Base-by-base conservation (phyloP, 1,284 basidiomycete species). In the Pulchroboletus neoregius region DNA sequence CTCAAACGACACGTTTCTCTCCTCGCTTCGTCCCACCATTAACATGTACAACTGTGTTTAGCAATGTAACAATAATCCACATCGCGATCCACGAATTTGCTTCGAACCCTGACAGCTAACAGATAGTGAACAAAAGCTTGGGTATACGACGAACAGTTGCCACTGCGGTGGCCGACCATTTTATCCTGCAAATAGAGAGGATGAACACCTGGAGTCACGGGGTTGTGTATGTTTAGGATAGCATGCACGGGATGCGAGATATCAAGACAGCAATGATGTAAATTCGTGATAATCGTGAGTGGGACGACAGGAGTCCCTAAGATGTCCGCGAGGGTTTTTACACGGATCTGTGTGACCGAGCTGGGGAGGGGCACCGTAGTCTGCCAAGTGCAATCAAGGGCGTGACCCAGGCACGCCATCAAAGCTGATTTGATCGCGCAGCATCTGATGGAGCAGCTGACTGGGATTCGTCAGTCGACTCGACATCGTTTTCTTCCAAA, bases 201-300 rank as follows among this genome's bases (percentile, higher is more conserved):
- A 43, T 34, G 49, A 33, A 45, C 39, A 42, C 22, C 22, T 37
- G 22, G 45, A 2, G 37, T 26, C 38, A 31, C 33, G 40, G 24
- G 27, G 2, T 18, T 42, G 20, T 20, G 28, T 32, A 36, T 5
- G 41, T 27, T 32, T 48, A 24, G 37, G 39, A 54, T 54, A 64
- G 56, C 60, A 49, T 60, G 61, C 43, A 33, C 15, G 34, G 30
- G 37, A 38, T 46, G 50, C 43, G 48, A 57, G 60, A 61, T 51
- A 61, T 57, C 60, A 63, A 59, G 50, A 61, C 51, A 61, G 62
- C 56, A 52, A 40, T 26, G 43, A 48, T 35, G 44, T 62, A 61
- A 65, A 59, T 58, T 31, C 47, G 42, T 50, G 45, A 52, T 39
- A 42, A 37, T 43, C 46, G 39, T 51, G 51, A 56, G 33, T 39